Base-by-base conservation (phyloP, 164 flowering plant species). In the Umbellularia californica region DNA sequence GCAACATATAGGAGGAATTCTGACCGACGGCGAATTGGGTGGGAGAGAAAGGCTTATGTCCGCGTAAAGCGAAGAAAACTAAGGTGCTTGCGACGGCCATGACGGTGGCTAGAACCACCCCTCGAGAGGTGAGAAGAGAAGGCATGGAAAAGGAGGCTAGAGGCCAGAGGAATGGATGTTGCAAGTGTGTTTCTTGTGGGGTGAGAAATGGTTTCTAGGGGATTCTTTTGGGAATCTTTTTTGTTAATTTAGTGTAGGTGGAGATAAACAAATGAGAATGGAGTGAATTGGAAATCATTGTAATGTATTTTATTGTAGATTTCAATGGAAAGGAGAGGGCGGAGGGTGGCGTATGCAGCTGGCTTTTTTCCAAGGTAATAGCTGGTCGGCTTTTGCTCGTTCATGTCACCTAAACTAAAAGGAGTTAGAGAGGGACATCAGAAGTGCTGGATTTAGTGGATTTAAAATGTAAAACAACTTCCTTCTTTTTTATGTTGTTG, bases 51-150 rank as follows among this genome's bases (percentile, higher is more conserved):
- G 84, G 68, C 73, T 86, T 89, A 58, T 89, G 92, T 4, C 79
- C 84, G 73, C 88, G 83, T 9, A 88, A 35, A 51, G 89, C 88
- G 2, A 90, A 77, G 78, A 90, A 84, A 22, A 92, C 77, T 5
- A 88, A 85, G 19, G 90, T 88, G 76, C 90, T 89, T 60, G 94
- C 88, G 60, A 89, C 72, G 5, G 90, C 95, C 91, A 90, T 87
- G 85, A 90, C 95, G 0, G 95, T 88, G 65, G 92, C 97, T 17
- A 92, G 69, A 51, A 83, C 89, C 79, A 88, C 47, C 13, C 63
- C 83, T 27, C 90, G 92, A 12, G 95, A 85, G 77, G 83, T 77
- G 70, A 87, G 62, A 19, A 84, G 81, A 5, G 93, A 75, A 69
- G 91, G 79, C 90, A 90, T 89, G 78, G 65, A 52, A 15, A 63